Base-by-base conservation (phyloP, 2,329 filamentous ascomycete species). In the Xylaria multiplex region DNA sequence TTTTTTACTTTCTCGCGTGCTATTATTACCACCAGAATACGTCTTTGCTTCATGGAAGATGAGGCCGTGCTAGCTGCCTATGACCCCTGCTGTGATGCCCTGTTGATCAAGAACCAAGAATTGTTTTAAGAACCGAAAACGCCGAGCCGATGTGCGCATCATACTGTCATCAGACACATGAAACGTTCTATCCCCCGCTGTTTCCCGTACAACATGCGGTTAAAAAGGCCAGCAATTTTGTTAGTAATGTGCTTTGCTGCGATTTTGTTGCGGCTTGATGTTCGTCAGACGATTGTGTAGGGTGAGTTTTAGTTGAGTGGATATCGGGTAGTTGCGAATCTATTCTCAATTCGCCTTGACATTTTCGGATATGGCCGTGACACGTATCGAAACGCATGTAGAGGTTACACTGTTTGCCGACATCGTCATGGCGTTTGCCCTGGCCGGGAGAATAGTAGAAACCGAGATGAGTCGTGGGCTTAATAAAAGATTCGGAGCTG, bases 121-220 rank as follows among this genome's bases (percentile, higher is more conserved):
- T 52, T 45, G 48, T 69, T 61, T 59, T 54, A 58, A 49, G 32
- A 32, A 19, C 57, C 59, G 1, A 53, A 48, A 67, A 69, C 64
- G 67, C 67, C 64, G 54, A 62, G 64, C 67, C 61, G 42, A 62
- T 59, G 57, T 62, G 52, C 32, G 16, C 30, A 42, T 54, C 45
- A 50, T 50, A 14, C 13, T 64, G 35, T 43, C 40, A 13, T 63
- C 62, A 19, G 27, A 56, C 32, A 48, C 13, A 53, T 55, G 48
- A 43, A 52, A 50, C 27, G 42, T 32, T 54, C 43, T 63, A 58
- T 54, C n/a, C 35, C 37, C 45, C 9, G 14, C 48, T 53, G 46
- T 53, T 57, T 19, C 32, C 11, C 42, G 30, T 2, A 37, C 27
- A 32, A 37, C 22, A 57, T 22, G n/a, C 19, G 19, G 46, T 13